Conservation (phyloP, 2,329 filamentous ascomycete species). For the Magnaporthales sp. region DNA sequence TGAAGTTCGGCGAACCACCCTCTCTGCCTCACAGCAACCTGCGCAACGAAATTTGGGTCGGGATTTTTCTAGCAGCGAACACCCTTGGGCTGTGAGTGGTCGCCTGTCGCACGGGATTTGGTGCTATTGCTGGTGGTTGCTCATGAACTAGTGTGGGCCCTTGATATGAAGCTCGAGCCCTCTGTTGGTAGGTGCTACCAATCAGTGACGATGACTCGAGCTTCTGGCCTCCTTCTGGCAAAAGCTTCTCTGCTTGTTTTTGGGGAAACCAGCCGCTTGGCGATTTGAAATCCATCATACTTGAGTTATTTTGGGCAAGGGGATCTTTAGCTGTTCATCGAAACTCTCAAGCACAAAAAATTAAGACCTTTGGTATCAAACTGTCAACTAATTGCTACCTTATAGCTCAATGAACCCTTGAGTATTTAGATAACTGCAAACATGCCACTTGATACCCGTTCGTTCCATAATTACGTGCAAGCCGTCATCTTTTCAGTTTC, state of each 20-base stretch:
- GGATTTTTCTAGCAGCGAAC: background rate
- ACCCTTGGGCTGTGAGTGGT: background rate
- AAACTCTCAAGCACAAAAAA: background rate
- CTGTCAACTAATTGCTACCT: no score
- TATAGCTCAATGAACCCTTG: background rate
- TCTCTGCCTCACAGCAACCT: background rate
- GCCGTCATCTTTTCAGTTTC: background rate
- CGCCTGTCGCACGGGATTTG: background rate
- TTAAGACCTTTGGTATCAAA: background rate
- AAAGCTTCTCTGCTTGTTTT: background rate
- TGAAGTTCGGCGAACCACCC: conserved; percentile 4
- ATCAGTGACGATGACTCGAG: background rate
- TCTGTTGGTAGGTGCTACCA: background rate
- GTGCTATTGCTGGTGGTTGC: background rate
- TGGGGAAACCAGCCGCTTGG: background rate
- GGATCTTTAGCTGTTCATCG: no score
- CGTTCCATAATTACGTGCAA: background rate
- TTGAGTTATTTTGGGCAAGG: no score
- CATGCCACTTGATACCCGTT: background rate
- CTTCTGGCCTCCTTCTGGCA: background rate
- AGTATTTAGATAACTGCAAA: background rate
- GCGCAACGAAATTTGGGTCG: conserved; percentile 5
- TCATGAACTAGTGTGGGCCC: background rate
- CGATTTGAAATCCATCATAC: background rate
- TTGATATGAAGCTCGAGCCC: background rate